These are phyloP conservation scores for Citrus sp. DNA, from an alignment of 345 rosid species.

Conservation along the genomic window DNA sequence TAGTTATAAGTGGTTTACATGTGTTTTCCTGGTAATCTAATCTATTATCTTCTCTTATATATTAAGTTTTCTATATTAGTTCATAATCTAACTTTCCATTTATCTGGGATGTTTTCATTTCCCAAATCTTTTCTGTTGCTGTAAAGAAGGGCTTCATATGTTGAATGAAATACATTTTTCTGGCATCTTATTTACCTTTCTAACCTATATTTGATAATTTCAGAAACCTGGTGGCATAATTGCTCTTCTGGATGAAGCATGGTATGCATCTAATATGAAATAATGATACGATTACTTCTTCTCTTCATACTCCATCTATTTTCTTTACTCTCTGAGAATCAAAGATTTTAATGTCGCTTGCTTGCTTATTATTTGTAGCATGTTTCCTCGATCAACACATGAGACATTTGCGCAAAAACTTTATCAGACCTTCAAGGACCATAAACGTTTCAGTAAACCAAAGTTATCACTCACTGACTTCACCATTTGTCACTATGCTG, in stretches of 20 bases:
- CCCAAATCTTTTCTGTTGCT: not conserved
- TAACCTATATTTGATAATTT: conserved; percentile 29
- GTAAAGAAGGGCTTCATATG: not conserved
- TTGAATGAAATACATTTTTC: not conserved
- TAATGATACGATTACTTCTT: not conserved
- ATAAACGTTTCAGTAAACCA: conserved; percentile 90
- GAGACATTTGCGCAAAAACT: conserved; percentile 96
- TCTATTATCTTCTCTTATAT: not conserved
- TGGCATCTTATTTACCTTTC: conserved; percentile 10
- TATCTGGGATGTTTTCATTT: not conserved
- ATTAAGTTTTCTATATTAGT: not conserved
- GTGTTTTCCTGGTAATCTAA: no score
- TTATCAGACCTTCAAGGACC: conserved; percentile 82
- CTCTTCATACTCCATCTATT: not conserved
- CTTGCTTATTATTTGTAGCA: conserved; percentile 46
- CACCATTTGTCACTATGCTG: conserved; percentile 94
- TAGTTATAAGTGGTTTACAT: not conserved
- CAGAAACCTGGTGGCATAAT: conserved; percentile 99
- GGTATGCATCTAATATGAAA: conserved; percentile 47
- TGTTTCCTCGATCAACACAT: conserved; percentile 97
- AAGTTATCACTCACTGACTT: conserved; percentile 91
- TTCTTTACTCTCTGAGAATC: conserved; percentile 10
- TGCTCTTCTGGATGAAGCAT: conserved; percentile 98
- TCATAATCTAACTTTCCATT: not conserved
- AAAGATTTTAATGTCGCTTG: conserved; percentile 16